These are phyloP conservation scores for Endogone sp. DNA, from an alignment of 192 early-diverging fungal species.

Conservation along the genomic window DNA sequence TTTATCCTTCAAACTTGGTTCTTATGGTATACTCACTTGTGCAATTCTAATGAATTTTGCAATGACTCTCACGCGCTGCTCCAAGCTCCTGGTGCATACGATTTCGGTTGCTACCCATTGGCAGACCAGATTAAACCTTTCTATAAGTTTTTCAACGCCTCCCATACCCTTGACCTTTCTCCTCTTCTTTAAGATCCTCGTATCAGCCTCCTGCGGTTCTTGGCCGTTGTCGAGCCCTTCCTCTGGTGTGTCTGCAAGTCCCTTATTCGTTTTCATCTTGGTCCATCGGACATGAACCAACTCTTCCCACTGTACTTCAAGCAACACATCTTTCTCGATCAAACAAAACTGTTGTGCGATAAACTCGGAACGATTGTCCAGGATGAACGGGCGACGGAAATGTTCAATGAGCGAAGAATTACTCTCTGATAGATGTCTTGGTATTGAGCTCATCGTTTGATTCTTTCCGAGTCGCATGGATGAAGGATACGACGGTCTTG, in stretches of 20 bases:
- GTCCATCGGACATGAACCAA: slow-evolving; percentile 49
- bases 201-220: neutral
- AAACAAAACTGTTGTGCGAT: slow-evolving; percentile 56
- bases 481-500: too few relatives aligned
- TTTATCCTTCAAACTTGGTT: neutral
- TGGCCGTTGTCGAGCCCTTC: too few relatives aligned
- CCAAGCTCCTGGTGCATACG: slow-evolving; percentile 30
- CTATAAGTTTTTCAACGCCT: slow-evolving; percentile 27
- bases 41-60: slow-evolving; percentile 64
- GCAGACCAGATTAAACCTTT: slow-evolving; percentile 38
- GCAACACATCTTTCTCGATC: slow-evolving; percentile 45
- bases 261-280: slow-evolving; percentile 28
- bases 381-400: slow-evolving; percentile 16
- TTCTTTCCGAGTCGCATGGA: too few relatives aligned
- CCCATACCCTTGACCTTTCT: neutral
- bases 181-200: neutral
- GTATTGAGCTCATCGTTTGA: too few relatives aligned
- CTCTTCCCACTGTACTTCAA: slow-evolving; percentile 49
- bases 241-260: too few relatives aligned
- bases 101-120: slow-evolving; percentile 62
- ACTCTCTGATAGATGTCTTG: neutral
- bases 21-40: slow-evolving; percentile 26
- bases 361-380: slow-evolving; percentile 39
- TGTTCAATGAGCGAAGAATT: neutral
- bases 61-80: slow-evolving; percentile 45